Percentiles rank a stretch among this genome's conserved stretches.
These are phyloP conservation scores for Aspergillus oerlinghausenensis DNA, from an alignment of 2,329 filamentous ascomycete species.

Conservation along the genomic window DNA sequence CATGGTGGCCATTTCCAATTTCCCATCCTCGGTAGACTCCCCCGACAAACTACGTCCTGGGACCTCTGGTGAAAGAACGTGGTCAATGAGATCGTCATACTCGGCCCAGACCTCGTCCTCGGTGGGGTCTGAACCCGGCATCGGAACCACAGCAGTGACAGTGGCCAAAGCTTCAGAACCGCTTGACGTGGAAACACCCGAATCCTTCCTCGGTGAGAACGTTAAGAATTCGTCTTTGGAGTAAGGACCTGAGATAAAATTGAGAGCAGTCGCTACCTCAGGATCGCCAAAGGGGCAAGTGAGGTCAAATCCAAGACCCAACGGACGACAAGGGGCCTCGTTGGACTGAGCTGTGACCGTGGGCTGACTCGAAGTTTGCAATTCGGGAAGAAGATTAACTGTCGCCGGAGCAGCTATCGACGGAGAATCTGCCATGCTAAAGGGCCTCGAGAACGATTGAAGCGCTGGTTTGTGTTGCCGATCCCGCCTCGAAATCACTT, in stretches of 20 bases:
- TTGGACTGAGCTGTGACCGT: constrained; percentile 19
- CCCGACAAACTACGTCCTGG: constrained; percentile 14
- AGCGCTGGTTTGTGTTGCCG: constrained; percentile 63
- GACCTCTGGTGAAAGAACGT: constrained; percentile 51
- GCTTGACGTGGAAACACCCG: constrained; percentile 61
- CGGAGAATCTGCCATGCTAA: constrained; percentile 50
- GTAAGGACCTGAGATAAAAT: constrained; percentile 36
- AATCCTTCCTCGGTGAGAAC: constrained; percentile 70
- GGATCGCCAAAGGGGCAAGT: constrained; percentile 33
- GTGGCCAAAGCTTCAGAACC: constrained; percentile 59
- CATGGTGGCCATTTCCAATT: constrained; percentile 34
- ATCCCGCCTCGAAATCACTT: constrained; percentile 64
- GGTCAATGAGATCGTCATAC: constrained; percentile 82
- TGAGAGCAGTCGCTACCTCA: constrained; percentile 23
- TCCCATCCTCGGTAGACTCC: constrained; percentile 18
- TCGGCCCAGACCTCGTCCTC: constrained; percentile 94
- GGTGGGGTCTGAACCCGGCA: constrained; percentile 56
- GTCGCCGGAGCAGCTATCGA: constrained; percentile 31
- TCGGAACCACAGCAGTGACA: constrained; percentile 63
- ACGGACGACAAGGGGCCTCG: constrained; percentile 20
- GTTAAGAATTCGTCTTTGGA: constrained; percentile 61
- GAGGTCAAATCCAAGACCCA: constrained; percentile 22
- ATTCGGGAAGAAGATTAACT: constrained; percentile 19
- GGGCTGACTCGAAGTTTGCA: constrained; percentile 19
- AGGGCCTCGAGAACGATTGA: constrained; percentile 82